A percentile compares a stretch with the other conserved stretches of the same genome.
These are phyloP conservation scores for Aulographum hederae DNA, from an alignment of 2,329 filamentous ascomycete species.

Conservation along the genomic window DNA sequence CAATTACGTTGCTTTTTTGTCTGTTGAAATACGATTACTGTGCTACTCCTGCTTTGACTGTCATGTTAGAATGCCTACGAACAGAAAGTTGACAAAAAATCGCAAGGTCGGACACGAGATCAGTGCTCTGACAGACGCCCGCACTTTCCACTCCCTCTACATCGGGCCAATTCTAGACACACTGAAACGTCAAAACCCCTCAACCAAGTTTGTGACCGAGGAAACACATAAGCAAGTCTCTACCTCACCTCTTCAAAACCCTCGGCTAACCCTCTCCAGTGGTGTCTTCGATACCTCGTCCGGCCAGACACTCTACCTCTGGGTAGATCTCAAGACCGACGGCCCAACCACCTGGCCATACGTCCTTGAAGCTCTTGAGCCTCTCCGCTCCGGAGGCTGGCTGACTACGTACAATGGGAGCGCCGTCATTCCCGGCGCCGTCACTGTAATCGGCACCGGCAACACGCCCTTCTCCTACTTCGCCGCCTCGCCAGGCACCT, in stretches of 20 bases:
- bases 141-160: slow-evolving; percentile 40
- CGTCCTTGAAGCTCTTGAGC: slow-evolving; percentile 36
- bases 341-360: slow-evolving; percentile 36
- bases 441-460: slow-evolving; percentile 46
- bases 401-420: slow-evolving; percentile 33
- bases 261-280: slow-evolving; percentile 5
- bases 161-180: slow-evolving; percentile 39
- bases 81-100: background rate
- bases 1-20: too few relatives aligned
- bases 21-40: background rate
- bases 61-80: slow-evolving; percentile 1
- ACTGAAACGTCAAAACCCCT: slow-evolving; percentile 36
- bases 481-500: slow-evolving; percentile 19
- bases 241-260: background rate
- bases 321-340: slow-evolving; percentile 44
- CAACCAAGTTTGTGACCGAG: slow-evolving; percentile 26
- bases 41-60: background rate
- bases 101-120: slow-evolving; percentile 36
- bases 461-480: slow-evolving; percentile 29
- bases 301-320: slow-evolving; percentile 43
- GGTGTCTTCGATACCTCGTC: slow-evolving; percentile 40
- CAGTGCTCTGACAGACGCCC: slow-evolving; percentile 29
- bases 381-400: slow-evolving; percentile 33
- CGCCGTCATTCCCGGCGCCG: slow-evolving; percentile 26
- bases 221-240: slow-evolving; percentile 24